Evolutionary conservation across 257 asterid genomes (phyloP), one percentile per base, ranked within the genome.

Genomic region (Petunia axillaris): DNA sequence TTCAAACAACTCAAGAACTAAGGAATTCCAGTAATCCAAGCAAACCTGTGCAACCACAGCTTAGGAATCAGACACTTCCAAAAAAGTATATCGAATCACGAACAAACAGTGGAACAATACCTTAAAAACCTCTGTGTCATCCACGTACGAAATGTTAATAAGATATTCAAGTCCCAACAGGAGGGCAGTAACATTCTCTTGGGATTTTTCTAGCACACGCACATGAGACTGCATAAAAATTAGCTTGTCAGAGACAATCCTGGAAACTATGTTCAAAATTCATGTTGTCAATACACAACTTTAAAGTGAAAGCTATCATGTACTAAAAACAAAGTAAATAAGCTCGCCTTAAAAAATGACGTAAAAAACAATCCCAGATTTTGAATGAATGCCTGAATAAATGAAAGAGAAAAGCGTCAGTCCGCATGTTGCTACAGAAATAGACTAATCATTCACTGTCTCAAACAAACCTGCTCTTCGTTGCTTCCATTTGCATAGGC

Each of bases 101-200:
- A 73, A 73, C n/a, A 73, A 50, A 50, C 78, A 50, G 62, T 50
- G 43, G 46, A 11, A 53, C 46, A 40, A 77, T 89, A 96, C 99
- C 99, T 96, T 96, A 82, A 96, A 96, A 86, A 96, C 98, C 85
- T 96, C 99, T 46, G 95, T 96, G 86, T 96, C 99, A 80, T 96
- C 99, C 73, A 96, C 99, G 65, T 96, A 96, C 8, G 99, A 96
- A 81, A 92, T 94, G 80, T 83, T 87, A 82, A 94, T 91, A 80
- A 96, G 94, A 89, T 94, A 96, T 79, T 96, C 99, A 55, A 96
- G 98, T 57, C 99, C 98, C 86, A 83, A 71, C 79, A 92, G 85
- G 79, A 96, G 87, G 41, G 91, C 88, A 86, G 76, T 87, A 78
- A 89, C 86, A 86, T 90, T 91, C 85, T 96, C 99, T 86, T 84